These are phyloP conservation scores for Colletotrichum salicis DNA, from an alignment of 2,329 filamentous ascomycete genomes.

Conservation along the genomic window DNA sequence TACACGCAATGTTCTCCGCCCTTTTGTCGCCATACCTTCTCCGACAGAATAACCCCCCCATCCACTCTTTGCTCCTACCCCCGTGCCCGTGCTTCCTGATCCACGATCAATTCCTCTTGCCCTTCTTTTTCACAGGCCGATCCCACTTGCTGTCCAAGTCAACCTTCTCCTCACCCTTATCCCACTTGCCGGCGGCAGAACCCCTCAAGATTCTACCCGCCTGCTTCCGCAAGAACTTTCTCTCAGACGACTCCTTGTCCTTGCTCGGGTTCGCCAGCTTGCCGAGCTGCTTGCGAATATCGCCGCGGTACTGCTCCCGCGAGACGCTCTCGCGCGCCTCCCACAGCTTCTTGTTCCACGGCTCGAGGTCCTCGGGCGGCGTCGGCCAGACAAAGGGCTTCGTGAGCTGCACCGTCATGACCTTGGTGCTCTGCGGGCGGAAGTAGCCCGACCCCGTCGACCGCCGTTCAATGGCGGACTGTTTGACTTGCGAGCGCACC, in stretches of 20 bases:
- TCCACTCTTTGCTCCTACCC: too few relatives aligned
- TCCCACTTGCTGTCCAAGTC: constrained; percentile 40
- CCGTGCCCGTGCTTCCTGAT: not conserved
- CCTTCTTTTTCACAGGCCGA: constrained; percentile 39
- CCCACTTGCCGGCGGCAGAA: not conserved
- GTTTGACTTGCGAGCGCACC: constrained; percentile 84
- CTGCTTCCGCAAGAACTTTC: constrained; percentile 55
- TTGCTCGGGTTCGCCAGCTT: constrained; percentile 50
- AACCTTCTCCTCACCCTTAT: constrained; percentile 58
- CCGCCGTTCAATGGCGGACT: constrained; percentile 66
- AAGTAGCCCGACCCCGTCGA: constrained; percentile 66
- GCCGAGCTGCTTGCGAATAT: constrained; percentile 46
- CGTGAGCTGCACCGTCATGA: constrained; percentile 92
- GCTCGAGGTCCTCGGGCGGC: constrained; percentile 67
- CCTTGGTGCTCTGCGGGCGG: constrained; percentile 81
- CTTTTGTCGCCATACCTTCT: not conserved
- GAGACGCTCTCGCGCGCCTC: constrained; percentile 60
- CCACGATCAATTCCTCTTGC: constrained; percentile 29
- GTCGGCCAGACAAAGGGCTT: constrained; percentile 90
- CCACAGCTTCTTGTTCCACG: constrained; percentile 73
- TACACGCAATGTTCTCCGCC: constrained; percentile 10
- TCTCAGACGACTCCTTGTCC: constrained; percentile 52
- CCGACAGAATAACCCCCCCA: too few relatives aligned
- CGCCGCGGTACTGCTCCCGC: constrained; percentile 52
- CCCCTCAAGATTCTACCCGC: constrained; percentile 68